Evolutionary conservation across 805 yeast species (phyloP), one percentile per base, ranked within the genome.

Genomic region (Scheffersomyces lignosus): DNA sequence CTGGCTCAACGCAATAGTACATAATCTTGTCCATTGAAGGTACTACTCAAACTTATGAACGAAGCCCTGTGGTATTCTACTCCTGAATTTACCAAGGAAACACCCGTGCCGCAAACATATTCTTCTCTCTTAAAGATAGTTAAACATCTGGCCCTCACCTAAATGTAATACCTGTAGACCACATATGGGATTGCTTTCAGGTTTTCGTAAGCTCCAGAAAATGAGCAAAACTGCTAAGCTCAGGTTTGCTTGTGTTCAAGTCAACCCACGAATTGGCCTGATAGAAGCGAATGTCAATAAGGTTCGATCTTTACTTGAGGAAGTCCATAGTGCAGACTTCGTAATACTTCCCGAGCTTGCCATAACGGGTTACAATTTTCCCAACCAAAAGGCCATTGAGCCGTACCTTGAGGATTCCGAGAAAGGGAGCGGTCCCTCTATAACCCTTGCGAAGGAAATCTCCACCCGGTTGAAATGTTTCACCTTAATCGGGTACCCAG

Each of bases 401-500:
- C 90, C 91, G 2, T 81, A 58, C 48, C 54, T 83, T 18, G 90
- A 85, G 43, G 38, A 35, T 10, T n/a, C 66, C 0, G 49, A 57
- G 1, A 18, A 17, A 13, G 26, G 28, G 24, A 59, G 62, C 0
- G 81, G 84, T 0, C 71, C 70, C 2, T 64, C 83, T 1, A 66
- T 73, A 15, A 56, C 64, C 7, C 74, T 88, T 63, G 96, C 89
- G 0, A 57, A 58, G 29, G 64, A 66, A 23, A 66, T 79, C 1
- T 78, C 90, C 2, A 44, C 51, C 31, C 58, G 52, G 29, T 74
- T 67, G 45, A 51, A 65, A 2, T 85, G 95, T 52, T 78, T 78
- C 49, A 83, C 93, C 0, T 67, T 89, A 4, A 64, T 87, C 7
- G 96, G 97, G 12, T 87, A 85, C 55, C 96, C 97, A 0, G 96